Base-by-base conservation (phyloP, 108 stramenopile genomes). In the Skeletonema costatum region DNA sequence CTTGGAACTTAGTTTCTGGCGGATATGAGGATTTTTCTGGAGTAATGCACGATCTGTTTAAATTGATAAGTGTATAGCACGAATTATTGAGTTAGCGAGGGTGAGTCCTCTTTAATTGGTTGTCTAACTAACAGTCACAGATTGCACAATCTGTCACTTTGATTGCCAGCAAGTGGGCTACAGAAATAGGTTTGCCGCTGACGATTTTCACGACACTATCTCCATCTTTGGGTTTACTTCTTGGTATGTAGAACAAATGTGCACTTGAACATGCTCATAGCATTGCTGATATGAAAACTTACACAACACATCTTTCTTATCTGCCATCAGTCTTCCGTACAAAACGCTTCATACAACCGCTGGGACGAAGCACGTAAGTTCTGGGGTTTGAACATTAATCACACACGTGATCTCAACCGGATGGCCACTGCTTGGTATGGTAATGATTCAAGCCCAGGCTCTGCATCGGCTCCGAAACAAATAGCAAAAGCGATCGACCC, bases 331-430 rank as follows among this genome's bases (percentile, higher is more conserved):
- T 63, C 32, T 77, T 77, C 70, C 86, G 88, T 36, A 86, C 88
- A 77, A 89, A 89, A 25, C 74, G 75, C 80, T 2, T 73, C 82
- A n/a, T 88, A 88, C 77, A 74, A 86, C 36, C 80, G 76, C 12
- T 77, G 76, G 76, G 76, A 77, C 33, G 76, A 77, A 21, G 76
- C 76, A 19, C 69, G 76, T 10, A 77, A 77, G 60, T 31, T 21
- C 60, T 77, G 76, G 76, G 76, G 76, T 0, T 13, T 77, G 33
- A 77, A 70, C 17, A 75, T 69, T 16, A 75, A 77, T 30, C 76
- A 71, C 60, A 77, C 76, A 1, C 69, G 76, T 42, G 70, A 77
- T 71, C 69, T 77, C 21, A 48, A 25, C 30, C 76, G 76, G 11
- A 60, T 63, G 60, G 69, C 70, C 11, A 71, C 64, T 5, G 76